Conservation (phyloP, 345 rosid genomes). For the Lepidium didymum region DNA sequence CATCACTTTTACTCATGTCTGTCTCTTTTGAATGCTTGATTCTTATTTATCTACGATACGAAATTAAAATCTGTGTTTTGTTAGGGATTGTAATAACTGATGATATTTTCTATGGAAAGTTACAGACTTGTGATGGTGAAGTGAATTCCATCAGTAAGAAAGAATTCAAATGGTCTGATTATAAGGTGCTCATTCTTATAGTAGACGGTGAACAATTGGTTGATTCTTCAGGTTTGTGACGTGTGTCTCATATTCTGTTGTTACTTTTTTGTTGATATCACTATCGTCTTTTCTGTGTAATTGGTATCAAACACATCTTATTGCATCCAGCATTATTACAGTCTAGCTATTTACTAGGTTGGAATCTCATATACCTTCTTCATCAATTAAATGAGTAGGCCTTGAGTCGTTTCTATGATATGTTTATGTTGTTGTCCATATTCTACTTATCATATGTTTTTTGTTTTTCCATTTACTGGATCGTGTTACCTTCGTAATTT, state of each 20-base stretch:
- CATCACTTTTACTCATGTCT: background rate
- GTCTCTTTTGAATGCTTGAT: background rate
- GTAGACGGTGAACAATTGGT: conserved; percentile 83
- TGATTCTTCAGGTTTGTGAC: conserved; percentile 84
- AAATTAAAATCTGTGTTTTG: background rate
- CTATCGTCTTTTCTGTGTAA: background rate
- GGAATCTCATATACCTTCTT: background rate
- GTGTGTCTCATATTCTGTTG: too few species aligned
- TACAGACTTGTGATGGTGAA: conserved; percentile 25
- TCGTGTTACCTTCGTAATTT: conserved; percentile 6
- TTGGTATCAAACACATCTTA: background rate
- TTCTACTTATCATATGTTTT: background rate
- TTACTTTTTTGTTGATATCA: background rate
- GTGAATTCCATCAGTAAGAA: conserved; percentile 85
- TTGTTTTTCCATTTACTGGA: conserved; percentile 3
- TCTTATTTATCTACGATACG: background rate
- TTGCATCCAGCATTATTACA: background rate
- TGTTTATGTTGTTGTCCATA: background rate
- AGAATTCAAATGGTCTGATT: conserved; percentile 94
- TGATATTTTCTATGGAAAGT: background rate
- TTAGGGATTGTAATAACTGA: background rate
- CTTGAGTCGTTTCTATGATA: background rate
- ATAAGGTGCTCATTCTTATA: conserved; percentile 76
- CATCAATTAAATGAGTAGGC: background rate
- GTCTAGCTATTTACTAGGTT: background rate